phyloP scores from a whole-genome alignment of 1,284 basidiomycete genomes.

The Apiotrichum siamense region DNA sequence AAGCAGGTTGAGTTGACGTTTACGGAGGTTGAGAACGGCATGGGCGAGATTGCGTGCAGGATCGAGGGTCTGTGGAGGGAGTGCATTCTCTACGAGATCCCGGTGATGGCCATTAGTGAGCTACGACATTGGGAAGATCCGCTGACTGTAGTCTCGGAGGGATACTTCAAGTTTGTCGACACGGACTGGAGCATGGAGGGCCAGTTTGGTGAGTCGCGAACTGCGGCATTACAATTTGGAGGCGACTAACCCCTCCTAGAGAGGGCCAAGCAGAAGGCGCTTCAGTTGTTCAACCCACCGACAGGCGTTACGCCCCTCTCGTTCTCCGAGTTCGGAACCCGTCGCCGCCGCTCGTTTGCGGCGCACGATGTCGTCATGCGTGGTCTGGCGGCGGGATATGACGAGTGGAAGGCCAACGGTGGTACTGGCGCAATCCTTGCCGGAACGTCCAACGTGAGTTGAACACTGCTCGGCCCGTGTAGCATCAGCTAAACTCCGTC shows the following conservation, averaged over 20 bases:
- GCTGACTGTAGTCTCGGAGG: constrained; percentile 39
- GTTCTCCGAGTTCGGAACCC: constrained; percentile 91
- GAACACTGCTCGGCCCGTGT: background rate
- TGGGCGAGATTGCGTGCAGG: constrained; percentile 68
- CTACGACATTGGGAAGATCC: constrained; percentile 17
- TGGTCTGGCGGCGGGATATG: constrained; percentile 60
- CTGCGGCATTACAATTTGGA: background rate
- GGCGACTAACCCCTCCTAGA: constrained; percentile 45
- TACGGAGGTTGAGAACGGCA: constrained; percentile 39
- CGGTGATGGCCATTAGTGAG: constrained; percentile 81
- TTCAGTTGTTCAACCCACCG: constrained; percentile 54
- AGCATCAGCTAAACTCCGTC: background rate
- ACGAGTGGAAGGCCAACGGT: constrained; percentile 49
- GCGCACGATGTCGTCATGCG: constrained; percentile 74
- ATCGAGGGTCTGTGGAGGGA: constrained; percentile 77
- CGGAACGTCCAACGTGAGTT: constrained; percentile 79
- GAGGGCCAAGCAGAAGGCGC: constrained; percentile 65
- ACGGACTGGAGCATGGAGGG: constrained; percentile 77
- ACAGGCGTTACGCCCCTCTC: constrained; percentile 54
- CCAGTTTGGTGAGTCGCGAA: constrained; percentile 55
- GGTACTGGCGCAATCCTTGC: constrained; percentile 55
- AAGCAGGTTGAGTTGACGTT: constrained; percentile 69
- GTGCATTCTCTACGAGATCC: constrained; percentile 93
- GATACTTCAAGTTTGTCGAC: constrained; percentile 57
- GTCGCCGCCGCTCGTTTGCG: constrained; percentile 72